A percentile compares a stretch with the other conserved stretches of the same genome.
Evolutionary conservation across 352 stramenopile species (phyloP).

Genomic region (Globisporangium paroecandrum): DNA sequence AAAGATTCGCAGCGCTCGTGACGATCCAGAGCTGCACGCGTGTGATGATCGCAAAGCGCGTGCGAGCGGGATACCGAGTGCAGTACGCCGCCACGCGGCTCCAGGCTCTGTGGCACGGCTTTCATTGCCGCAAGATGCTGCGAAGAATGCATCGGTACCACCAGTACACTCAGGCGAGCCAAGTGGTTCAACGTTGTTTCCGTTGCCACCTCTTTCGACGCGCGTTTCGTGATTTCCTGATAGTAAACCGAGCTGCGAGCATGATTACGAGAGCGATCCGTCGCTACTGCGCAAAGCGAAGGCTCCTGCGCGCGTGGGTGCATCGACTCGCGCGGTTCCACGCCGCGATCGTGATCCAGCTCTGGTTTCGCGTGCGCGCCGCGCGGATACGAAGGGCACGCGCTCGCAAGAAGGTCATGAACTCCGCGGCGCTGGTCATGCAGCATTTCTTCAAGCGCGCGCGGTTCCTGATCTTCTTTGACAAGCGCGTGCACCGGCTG

Average conservation of each 20-base stretch:
- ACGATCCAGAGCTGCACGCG: constrained; percentile 58
- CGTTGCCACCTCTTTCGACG: constrained; percentile 33
- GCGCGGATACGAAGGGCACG: constrained; percentile 24
- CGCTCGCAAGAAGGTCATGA: constrained; percentile 9
- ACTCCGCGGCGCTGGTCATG: constrained; percentile 24
- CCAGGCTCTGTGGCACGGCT: constrained; percentile 52
- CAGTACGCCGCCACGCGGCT: constrained; percentile 30
- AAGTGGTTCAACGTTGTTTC: constrained; percentile 38
- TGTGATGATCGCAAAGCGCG: constrained; percentile 24
- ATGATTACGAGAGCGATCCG: constrained; percentile 36
- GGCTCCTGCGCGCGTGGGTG: constrained; percentile 36
- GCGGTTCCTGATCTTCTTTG: constrained; percentile 36
- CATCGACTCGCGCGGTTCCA: constrained; percentile 51
- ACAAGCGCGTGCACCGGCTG: constrained; percentile 28
- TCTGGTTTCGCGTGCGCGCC: constrained; percentile 39
- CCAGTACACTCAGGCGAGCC: constrained; percentile 30
- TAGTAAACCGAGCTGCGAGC: constrained; percentile 29
- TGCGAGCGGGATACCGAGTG: constrained; percentile 23
- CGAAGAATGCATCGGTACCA: constrained; percentile 30
- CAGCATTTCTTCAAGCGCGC: constrained; percentile 50
- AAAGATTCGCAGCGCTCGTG: constrained; percentile 39
- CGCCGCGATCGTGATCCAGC: constrained; percentile 47
- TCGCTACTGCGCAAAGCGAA: constrained; percentile 33
- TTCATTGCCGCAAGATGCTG: constrained; percentile 41
- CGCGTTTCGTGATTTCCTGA: constrained; percentile 26